A percentile compares a stretch with the other conserved stretches of the same genome.
phyloP scores from a whole-genome alignment of 2,329 filamentous ascomycete genomes.

The Fusarium odoratissimum region DNA sequence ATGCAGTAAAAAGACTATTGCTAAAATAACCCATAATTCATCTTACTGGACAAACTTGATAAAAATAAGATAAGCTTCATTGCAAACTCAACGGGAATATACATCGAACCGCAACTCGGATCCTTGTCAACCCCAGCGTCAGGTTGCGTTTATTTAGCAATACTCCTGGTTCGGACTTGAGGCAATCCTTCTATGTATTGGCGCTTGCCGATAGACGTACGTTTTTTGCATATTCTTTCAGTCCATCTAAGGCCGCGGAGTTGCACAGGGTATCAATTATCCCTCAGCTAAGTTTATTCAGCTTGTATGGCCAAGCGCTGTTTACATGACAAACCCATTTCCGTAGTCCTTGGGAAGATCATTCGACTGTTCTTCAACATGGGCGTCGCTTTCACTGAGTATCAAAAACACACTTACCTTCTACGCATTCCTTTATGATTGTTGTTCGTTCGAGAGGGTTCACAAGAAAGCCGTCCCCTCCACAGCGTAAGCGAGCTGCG shows the following conservation, averaged over 20 bases:
- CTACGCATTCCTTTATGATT: not conserved
- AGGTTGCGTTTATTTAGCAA: conserved; percentile 14
- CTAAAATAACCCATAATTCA: not conserved
- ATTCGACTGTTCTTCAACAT: conserved; percentile 24
- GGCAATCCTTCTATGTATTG: conserved; percentile 3
- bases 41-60: not conserved
- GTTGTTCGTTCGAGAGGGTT: not conserved
- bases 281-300: conserved; percentile 15
- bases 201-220: conserved; percentile 9
- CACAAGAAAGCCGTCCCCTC: conserved; percentile 8
- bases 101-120: conserved; percentile 18
- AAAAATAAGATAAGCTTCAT: not conserved
- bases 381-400: not conserved
- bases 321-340: not conserved
- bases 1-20: not conserved
- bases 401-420: not conserved
- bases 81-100: not conserved
- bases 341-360: conserved; percentile 22
- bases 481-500: conserved; percentile 8
- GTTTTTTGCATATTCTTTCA: conserved; percentile 17
- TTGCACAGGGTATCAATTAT: conserved; percentile 13
- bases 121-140: not conserved
- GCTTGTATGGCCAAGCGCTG: conserved; percentile 15
- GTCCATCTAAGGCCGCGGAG: not conserved
- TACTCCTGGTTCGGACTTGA: conserved; percentile 18